A percentile compares a stretch with the other conserved stretches of the same genome.
Conservation (phyloP, 495 filamentous ascomycete species). For the Choiromyces venosus region DNA sequence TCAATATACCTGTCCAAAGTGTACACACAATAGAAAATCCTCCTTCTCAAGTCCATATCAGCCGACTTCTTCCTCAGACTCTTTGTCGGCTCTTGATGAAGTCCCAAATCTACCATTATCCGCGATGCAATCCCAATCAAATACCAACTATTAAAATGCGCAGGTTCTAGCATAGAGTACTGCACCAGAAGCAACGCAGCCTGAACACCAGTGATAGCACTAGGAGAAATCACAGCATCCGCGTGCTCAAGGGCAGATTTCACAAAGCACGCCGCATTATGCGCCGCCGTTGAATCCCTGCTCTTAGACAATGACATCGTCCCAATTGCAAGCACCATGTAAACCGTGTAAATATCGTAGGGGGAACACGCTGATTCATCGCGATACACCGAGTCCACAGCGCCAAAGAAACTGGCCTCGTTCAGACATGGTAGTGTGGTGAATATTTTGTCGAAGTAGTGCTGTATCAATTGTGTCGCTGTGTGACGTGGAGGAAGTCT, state of each 20-base stretch:
- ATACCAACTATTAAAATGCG: constrained; percentile 86
- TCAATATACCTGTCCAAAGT: constrained; percentile 67
- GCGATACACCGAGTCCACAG: constrained; percentile 73
- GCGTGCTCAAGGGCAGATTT: constrained; percentile 62
- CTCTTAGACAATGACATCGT: constrained; percentile 65
- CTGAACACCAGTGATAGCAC: constrained; percentile 74
- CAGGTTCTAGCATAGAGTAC: constrained; percentile 81
- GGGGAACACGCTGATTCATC: constrained; percentile 58
- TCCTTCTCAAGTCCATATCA: constrained; percentile 66
- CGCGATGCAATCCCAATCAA: constrained; percentile 80
- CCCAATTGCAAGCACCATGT: constrained; percentile 80
- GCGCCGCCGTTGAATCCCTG: constrained; percentile 39
- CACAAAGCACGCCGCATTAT: constrained; percentile 42
- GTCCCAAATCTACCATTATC: constrained; percentile 76
- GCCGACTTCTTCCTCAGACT: constrained; percentile 56
- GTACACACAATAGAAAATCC: constrained; percentile 81
- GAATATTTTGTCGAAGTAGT: constrained; percentile 77
- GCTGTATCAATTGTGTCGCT: constrained; percentile 62
- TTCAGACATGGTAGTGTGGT: constrained; percentile 72
- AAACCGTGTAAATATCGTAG: constrained; percentile 75
- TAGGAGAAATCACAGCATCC: constrained; percentile 74
- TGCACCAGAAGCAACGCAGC: constrained; percentile 76
- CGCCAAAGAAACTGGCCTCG: constrained; percentile 65
- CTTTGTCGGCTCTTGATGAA: constrained; percentile 80
- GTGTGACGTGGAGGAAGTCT: constrained; percentile 61